Percentiles rank a stretch among this genome's conserved stretches.
These are phyloP conservation scores for Nicotiana sylvestris DNA, from an alignment of 257 asterid genomes.

Conservation along the genomic window DNA sequence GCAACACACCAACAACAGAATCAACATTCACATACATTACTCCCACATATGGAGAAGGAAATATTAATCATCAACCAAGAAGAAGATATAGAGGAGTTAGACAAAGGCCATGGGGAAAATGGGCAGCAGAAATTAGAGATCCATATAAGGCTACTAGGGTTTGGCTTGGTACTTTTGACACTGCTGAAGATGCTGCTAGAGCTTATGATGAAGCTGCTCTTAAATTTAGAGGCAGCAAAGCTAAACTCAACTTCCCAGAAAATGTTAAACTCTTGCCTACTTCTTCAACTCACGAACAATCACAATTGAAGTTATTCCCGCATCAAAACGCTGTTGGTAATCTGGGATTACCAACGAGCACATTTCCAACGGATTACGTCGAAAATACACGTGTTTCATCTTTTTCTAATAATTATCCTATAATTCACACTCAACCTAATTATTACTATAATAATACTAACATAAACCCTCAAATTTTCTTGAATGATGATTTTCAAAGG, in stretches of 20 bases:
- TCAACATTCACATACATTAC: constrained; percentile 31
- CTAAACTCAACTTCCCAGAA: constrained; percentile 59
- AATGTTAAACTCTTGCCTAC: constrained; percentile 30
- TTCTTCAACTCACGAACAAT: not conserved
- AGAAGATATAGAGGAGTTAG: constrained; percentile 51
- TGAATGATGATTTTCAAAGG: constrained; percentile 10
- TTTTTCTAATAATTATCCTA: constrained; percentile 6
- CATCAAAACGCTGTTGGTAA: not conserved
- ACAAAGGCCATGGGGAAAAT: constrained; percentile 61
- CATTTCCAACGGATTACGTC: not conserved
- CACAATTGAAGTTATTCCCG: too few relatives aligned
- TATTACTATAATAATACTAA: not conserved
- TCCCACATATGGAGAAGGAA: constrained; percentile 18
- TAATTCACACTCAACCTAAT: constrained; percentile 16
- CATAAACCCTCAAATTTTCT: not conserved
- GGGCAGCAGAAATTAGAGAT: constrained; percentile 61
- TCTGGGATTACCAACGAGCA: not conserved
- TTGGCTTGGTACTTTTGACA: constrained; percentile 55
- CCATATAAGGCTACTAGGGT: constrained; percentile 51
- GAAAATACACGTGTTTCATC: not conserved
- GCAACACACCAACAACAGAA: constrained; percentile 25
- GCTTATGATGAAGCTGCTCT: constrained; percentile 55
- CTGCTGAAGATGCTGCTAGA: constrained; percentile 47
- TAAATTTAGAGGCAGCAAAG: constrained; percentile 44
- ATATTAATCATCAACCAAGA: constrained; percentile 19